phyloP scores from a whole-genome alignment of 331 rosid species.

The Pyrus hybrid region DNA sequence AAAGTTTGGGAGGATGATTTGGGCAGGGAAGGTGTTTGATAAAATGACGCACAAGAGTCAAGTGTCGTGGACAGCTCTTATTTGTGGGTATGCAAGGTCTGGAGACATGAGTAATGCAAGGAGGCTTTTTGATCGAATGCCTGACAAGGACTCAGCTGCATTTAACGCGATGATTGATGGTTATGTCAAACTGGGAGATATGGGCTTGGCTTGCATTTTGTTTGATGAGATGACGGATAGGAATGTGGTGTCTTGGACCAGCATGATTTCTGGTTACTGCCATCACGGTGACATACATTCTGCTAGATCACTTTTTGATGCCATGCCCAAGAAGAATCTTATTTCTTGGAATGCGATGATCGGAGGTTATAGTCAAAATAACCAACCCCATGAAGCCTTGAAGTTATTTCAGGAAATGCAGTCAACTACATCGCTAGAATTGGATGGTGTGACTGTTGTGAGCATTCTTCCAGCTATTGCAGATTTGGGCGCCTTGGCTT shows the following conservation, averaged over 20 bases:
- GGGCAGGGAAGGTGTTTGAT: constrained; percentile 50
- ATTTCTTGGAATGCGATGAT: constrained; percentile 71
- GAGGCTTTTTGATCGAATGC: constrained; percentile 41
- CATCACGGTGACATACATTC: constrained; percentile 29
- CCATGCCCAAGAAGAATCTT: constrained; percentile 52
- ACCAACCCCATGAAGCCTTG: constrained; percentile 43
- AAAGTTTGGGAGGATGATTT: constrained; percentile 31
- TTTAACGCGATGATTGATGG: constrained; percentile 63
- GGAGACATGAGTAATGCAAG: constrained; percentile 54
- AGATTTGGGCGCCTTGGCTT: constrained; percentile 56
- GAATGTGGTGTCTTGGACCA: constrained; percentile 70
- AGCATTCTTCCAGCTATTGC: constrained; percentile 71
- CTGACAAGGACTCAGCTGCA: constrained; percentile 37
- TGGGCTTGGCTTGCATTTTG: constrained; percentile 43
- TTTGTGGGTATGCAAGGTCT: constrained; percentile 51
- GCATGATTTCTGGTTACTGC: constrained; percentile 62
- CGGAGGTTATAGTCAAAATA: constrained; percentile 57
- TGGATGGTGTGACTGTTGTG: constrained; percentile 48
- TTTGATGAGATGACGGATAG: constrained; percentile 39
- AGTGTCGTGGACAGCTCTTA: constrained; percentile 59
- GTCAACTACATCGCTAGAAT: constrained; percentile 24
- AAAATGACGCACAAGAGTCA: constrained; percentile 41
- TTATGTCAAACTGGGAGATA: constrained; percentile 40
- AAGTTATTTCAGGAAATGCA: constrained; percentile 48
- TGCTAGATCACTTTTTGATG: constrained; percentile 52